Conservation (phyloP, 345 rosid species). For the Euphorbia pulcherrima region DNA sequence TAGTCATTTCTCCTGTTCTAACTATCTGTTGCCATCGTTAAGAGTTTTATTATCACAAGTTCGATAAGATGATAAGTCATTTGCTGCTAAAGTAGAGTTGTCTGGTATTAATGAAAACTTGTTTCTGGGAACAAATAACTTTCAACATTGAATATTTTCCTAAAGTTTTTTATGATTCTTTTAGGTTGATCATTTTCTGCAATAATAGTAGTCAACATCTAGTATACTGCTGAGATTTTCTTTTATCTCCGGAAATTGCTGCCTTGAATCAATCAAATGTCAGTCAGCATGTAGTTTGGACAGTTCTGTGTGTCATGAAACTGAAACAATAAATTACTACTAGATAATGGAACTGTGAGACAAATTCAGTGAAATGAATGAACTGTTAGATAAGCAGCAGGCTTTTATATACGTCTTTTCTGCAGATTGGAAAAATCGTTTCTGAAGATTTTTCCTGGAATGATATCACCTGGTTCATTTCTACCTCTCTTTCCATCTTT, state of each 20-base stretch:
- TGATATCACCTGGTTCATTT: slow-evolving; percentile 85
- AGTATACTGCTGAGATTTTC: neutral
- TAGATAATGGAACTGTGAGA: neutral
- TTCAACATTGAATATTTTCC: neutral
- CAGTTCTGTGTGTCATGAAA: neutral
- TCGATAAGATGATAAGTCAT: neutral
- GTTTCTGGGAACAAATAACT: neutral
- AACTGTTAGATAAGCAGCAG: neutral
- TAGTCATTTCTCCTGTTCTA: neutral
- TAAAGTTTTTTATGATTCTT: neutral
- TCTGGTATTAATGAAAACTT: neutral
- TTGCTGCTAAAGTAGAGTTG: neutral
- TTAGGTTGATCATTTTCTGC: neutral
- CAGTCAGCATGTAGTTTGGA: neutral
- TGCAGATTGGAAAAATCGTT: slow-evolving; percentile 77
- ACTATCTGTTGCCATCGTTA: neutral
- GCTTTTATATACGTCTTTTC: slow-evolving; percentile 12
- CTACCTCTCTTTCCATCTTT: slow-evolving; percentile 87
- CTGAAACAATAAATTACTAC: neutral
- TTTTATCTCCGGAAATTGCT: neutral
- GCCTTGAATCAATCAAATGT: neutral
- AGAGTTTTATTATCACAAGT: neutral
- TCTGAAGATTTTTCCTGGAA: slow-evolving; percentile 63
- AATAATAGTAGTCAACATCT: neutral
- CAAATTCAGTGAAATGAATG: neutral